Conservation (phyloP, 2,329 filamentous ascomycete genomes). For the Colletotrichum lindemuthianum region DNA sequence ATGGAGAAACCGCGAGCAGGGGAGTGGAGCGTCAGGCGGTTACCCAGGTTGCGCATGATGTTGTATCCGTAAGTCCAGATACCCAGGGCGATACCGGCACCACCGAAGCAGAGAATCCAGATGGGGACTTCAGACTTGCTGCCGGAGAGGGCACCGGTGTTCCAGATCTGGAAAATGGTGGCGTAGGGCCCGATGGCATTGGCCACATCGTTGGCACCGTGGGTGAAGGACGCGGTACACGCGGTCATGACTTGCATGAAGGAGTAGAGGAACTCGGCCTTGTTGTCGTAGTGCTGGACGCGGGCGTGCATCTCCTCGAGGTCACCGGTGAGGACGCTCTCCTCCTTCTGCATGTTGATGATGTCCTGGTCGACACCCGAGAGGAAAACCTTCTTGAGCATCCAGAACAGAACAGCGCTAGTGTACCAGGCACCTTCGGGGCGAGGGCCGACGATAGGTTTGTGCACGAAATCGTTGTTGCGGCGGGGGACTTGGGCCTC, state of each 20-base stretch:
- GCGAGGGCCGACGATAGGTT: conserved; percentile 44
- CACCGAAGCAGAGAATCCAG: conserved; percentile 63
- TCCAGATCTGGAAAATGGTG: conserved; percentile 70
- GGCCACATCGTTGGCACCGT: conserved; percentile 74
- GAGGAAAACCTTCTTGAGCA: conserved; percentile 52
- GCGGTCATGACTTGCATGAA: conserved; percentile 71
- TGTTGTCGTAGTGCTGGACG: conserved; percentile 70
- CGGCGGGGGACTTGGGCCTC: conserved; percentile 27
- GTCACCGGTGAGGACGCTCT: conserved; percentile 60
- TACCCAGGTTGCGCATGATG: conserved; percentile 68
- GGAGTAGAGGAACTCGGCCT: conserved; percentile 68
- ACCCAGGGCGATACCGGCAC: conserved; percentile 51
- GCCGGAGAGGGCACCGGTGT: conserved; percentile 52
- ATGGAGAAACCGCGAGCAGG: conserved; percentile 64
- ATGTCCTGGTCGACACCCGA: conserved; percentile 52
- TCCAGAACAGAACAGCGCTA: conserved; percentile 50
- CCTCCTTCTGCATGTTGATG: conserved; percentile 42
- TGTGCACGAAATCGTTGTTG: conserved; percentile 22
- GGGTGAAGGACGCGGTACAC: conserved; percentile 70
- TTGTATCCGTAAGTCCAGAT: conserved; percentile 64
- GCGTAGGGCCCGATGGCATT: conserved; percentile 72
- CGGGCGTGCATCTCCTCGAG: conserved; percentile 65
- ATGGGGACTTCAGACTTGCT: conserved; percentile 62
- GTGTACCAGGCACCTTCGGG: conserved; percentile 52
- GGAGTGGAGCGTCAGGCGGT: conserved; percentile 66